Base-by-base conservation (phyloP, 768 basidiomycete species). In the Amanita phalloides region DNA sequence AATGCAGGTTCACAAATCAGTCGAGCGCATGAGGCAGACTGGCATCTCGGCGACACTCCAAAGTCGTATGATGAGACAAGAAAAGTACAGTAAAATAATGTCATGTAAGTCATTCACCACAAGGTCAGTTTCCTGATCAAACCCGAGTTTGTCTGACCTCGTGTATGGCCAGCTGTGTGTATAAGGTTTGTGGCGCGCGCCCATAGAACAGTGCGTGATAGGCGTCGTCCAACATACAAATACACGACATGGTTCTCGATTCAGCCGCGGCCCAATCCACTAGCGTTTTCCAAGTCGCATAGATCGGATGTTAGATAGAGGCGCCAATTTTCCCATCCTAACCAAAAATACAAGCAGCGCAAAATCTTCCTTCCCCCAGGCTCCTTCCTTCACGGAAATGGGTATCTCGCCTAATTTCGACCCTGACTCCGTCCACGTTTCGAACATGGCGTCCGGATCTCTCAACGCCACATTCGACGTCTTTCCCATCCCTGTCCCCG, bases 401-500 rank as follows among this genome's bases (percentile, higher is more conserved):
- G 17, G 13, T 28, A 14, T 17, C 28, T 45, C 44, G 28, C 44
- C 28, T 30, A 45, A 32, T 48, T 48, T 32, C 46, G 46, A 6
- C 14, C 32, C 46, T 48, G 32, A 21, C 20, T 11, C 46, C 9
- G 45, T 30, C 28, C 45, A 45, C 45, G 17, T 11, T 44, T 25
- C 43, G 43, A 45, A 23, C 44, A 45, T 28, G 44, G 32, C 30
- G 44, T 14, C 30, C 26, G 26, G 14, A 44, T 28, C 26, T 9
- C 28, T 28, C 44, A 30, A 20, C 44, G 14, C 26, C 51, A 37
- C 51, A 45, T 52, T 42, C 35, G 43, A 52, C 32, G 45, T 57
- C n/a, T 55, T 55, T 38, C 49, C 50, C n/a, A 62, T 62, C 47
- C 56, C 62, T 10, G 10, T 45, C 3, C 64, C 62, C 6, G 49